Base-by-base conservation (phyloP, 108 stramenopile species). In the Nitzschia inconspicua region DNA sequence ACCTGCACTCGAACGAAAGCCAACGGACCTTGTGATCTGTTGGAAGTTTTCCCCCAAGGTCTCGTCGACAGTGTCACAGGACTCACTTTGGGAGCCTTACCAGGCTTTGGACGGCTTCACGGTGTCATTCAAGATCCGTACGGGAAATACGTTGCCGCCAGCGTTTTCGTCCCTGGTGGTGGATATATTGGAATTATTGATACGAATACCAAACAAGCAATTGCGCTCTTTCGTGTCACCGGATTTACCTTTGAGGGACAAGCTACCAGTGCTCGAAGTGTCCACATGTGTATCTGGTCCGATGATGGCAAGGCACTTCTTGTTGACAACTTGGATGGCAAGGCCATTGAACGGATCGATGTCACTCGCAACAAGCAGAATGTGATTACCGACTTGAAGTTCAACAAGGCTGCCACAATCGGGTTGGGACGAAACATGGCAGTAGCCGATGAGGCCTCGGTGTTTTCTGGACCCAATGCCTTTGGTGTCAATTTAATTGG, bases 271-370 rank as follows among this genome's bases (percentile, higher is more conserved):
- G 37, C 13, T 10, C 49, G 66, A 27, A 32, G 30, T 18, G 60
- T 73, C 10, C 72, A 73, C 60, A 73, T 68, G 72, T 60, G 61
- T 41, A 47, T 57, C 16, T 73, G 66, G 66, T 20, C 60, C 8
- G 44, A 22, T 14, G 67, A 68, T 36, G 67, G 61, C 6, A 30
- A 22, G 7, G 49, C 52, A 19, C 52, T 73, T 62, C 1, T 73
- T 10, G 6, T 60, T 43, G 34, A 23, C 8, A 73, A 73, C 34
- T 54, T 73, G 2, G 22, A 61, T 22, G 72, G 72, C n/a, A 73
- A 73, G 34, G 59, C 48, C 18, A 27, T 68, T 3, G 72, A 73
- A 56, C 66, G 72, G 20, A 68, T 73, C 48, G 43, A 73, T 30
- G 29, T 73, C 28, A 44, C 3, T 3, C 22, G 66, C 10, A 26